phyloP scores from a whole-genome alignment of 495 filamentous ascomycete species.

The Aspergillus bridgeri region DNA sequence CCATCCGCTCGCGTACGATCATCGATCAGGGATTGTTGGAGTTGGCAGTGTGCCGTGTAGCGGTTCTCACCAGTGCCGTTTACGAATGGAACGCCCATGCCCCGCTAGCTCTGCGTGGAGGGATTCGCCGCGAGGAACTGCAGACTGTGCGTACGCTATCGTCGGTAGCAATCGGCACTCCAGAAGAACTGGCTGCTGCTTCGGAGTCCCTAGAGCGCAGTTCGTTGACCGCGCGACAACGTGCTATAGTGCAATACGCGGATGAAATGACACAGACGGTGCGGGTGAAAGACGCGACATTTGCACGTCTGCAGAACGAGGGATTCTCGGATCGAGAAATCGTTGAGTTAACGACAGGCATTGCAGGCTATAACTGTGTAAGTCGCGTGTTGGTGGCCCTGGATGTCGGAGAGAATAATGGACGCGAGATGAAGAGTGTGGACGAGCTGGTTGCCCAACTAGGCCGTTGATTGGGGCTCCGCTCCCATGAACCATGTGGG shows the following conservation, averaged over 20 bases:
- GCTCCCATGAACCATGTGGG: no score
- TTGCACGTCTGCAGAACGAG: conserved; percentile 52
- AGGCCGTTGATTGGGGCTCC: background rate
- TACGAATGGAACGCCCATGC: conserved; percentile 81
- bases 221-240: conserved; percentile 39
- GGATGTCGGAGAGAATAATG: conserved; percentile 59
- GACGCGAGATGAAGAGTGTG: conserved; percentile 39
- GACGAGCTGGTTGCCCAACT: conserved; percentile 30
- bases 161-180: conserved; percentile 27
- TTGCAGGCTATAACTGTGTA: conserved; percentile 84
- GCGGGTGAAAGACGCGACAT: conserved; percentile 56
- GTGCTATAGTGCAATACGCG: conserved; percentile 56
- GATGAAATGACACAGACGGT: conserved; percentile 44
- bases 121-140: conserved; percentile 40
- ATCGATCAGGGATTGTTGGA: conserved; percentile 53
- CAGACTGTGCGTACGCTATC: conserved; percentile 41
- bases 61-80: conserved; percentile 66
- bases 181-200: conserved; percentile 17
- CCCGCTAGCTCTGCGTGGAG: conserved; percentile 54
- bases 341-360: conserved; percentile 69
- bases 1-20: conserved; percentile 62
- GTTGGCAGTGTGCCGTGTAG: conserved; percentile 54
- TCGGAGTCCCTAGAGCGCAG: conserved; percentile 26
- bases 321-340: conserved; percentile 57
- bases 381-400: conserved; percentile 80